Base-by-base conservation (phyloP, 192 early-diverging fungal species). In the Umbelopsis ramanniana region DNA sequence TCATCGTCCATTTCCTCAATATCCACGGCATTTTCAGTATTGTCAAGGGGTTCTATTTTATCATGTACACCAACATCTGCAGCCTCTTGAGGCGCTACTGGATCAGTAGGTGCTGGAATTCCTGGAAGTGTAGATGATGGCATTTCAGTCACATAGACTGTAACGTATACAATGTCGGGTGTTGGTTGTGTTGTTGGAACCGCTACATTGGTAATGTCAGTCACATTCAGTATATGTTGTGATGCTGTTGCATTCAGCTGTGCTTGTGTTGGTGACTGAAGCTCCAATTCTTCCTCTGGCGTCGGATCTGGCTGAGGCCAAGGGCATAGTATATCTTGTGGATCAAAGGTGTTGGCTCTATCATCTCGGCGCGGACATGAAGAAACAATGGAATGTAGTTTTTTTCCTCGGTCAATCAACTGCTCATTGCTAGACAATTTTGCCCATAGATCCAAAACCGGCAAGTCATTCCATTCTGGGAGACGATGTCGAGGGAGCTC, bases 391-490 rank as follows among this genome's bases (percentile, higher is more conserved):
- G 71, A 67, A 68, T 86, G 87, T 9, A 84, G 70, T 4, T 72
- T 66, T 19, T 69, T 55, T 48, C 80, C 87, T 7, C 81, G 69
- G 22, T 78, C 67, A 23, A 81, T 72, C 63, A 89, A 57, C 67
- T 75, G 74, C n/a, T 78, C 77, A 26, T 74, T 70, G n/a, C 83
- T 79, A 1, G 80, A 76, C 19, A 89, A 14, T 50, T 86, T 79
- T 14, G 84, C 87, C 83, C 84, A 87, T 1, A 89, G 63, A 47
- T 89, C 87, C 21, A 89, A 57, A 0, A 84, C 78, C 4, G 87
- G 87, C 12, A 89, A 75, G 2, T 80, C 73, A 19, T 72, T 70
- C 70, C 75, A 85, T 9, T 78, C 66, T 4, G 87, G 83, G 35
- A 89, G 50, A 6, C 72, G 79, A n/a, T 79, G 76, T 35, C 79